Percentiles rank a stretch among this genome's conserved stretches.
Conservation (phyloP, 179 eudicot genomes). For the Beta lomatogona region DNA sequence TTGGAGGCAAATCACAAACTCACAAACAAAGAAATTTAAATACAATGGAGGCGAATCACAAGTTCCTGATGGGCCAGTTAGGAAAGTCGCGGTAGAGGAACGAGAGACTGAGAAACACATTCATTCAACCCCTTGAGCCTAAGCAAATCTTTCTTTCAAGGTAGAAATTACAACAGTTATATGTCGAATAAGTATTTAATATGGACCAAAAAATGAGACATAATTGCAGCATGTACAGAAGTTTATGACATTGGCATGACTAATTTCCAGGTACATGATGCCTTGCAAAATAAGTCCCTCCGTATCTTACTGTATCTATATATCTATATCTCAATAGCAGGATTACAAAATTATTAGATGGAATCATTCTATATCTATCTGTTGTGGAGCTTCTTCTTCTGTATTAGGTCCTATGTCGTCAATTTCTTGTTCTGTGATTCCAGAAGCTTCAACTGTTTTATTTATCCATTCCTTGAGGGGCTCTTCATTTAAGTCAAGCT, state of each 20-base stretch:
- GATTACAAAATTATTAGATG: constrained; percentile 10
- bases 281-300: neutral
- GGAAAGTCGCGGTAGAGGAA: too few species aligned
- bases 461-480: constrained; percentile 86
- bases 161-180: too few species aligned
- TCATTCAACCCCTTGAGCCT: too few species aligned
- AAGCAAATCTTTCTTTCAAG: too few species aligned
- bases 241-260: neutral
- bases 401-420: constrained; percentile 29
- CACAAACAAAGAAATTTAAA: too few species aligned
- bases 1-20: too few species aligned
- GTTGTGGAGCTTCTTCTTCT: constrained; percentile 62
- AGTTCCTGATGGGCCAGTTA: too few species aligned
- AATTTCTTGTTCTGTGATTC: constrained; percentile 59
- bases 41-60: too few species aligned
- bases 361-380: constrained; percentile 71
- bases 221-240: neutral
- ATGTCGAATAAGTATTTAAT: too few species aligned
- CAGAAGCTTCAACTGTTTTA: constrained; percentile 83
- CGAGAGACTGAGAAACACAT: too few species aligned
- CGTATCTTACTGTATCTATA: neutral
- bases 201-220: neutral
- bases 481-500: constrained; percentile 92
- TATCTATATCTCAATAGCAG: neutral
- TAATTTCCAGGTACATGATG: too few species aligned